Evolutionary conservation across 805 yeast species (phyloP).

Genomic region (Ogataea paradorogensis): DNA sequence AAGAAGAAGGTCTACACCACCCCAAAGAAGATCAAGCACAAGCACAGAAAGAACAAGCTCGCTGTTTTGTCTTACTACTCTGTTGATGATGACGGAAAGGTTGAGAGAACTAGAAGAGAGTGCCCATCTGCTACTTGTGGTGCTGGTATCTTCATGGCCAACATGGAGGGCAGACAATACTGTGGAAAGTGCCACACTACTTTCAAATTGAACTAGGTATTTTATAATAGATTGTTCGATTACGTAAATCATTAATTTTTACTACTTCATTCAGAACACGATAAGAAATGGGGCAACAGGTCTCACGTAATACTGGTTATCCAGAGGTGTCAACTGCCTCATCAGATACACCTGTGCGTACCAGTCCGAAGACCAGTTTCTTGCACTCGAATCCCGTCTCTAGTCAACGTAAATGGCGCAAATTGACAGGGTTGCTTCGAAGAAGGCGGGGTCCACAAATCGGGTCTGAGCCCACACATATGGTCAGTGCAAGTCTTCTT

Average conservation of each 20-base stretch:
- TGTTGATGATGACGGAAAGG: slow-evolving; percentile 98
- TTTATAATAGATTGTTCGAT: background rate
- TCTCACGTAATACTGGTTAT: slow-evolving; percentile 5
- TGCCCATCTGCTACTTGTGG: slow-evolving; percentile 93
- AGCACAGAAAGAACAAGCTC: slow-evolving; percentile 98
- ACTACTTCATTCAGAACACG: slow-evolving; percentile 7
- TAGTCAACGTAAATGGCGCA: slow-evolving; percentile 6
- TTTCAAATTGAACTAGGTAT: slow-evolving; percentile 51
- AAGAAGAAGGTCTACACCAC: slow-evolving; percentile 99
- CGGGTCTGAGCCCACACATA: background rate
- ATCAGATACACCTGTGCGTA: background rate
- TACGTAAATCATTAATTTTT: slow-evolving; percentile 4
- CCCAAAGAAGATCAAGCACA: slow-evolving; percentile 99
- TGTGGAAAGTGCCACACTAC: slow-evolving; percentile 99
- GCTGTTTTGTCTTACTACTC: slow-evolving; percentile 99
- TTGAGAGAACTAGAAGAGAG: slow-evolving; percentile 98
- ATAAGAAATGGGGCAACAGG: slow-evolving; percentile 14
- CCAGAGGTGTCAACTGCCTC: background rate
- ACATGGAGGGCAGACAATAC: slow-evolving; percentile 98
- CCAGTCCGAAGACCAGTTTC: background rate
- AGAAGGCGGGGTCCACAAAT: slow-evolving; percentile 4
- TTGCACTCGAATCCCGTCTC: slow-evolving; percentile 1
- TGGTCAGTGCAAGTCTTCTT: slow-evolving; percentile 5
- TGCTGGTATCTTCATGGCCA: slow-evolving; percentile 99
- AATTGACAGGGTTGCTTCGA: slow-evolving; percentile 7